Base-by-base conservation (phyloP, 495 filamentous ascomycete species). In the Penicillium bialowiezense region DNA sequence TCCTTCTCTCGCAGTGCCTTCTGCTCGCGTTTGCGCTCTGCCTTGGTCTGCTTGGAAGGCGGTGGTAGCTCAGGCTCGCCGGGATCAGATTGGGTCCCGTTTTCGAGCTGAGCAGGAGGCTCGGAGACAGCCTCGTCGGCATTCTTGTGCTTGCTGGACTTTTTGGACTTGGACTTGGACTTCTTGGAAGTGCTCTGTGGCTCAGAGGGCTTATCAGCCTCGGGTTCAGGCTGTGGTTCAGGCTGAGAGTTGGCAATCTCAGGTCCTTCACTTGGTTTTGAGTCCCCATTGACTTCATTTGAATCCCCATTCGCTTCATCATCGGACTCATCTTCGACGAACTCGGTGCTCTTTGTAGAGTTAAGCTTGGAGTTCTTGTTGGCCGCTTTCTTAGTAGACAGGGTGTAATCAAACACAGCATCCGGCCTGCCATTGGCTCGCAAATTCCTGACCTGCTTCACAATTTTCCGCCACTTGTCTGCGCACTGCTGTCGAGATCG, bases 391-490 rank as follows among this genome's bases (percentile, higher is more conserved):
- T 37, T 63, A 1, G 32, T 40, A 18, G 41, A 44, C 3, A 14
- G 35, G 4, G 28, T 39, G 13, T 47, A 47, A 35, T 69, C 60
- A 20, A 52, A 65, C 3, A 58, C 52, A 12, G 68, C 68, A 48
- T 67, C 48, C 1, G 58, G 56, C 7, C 67, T 35, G 1, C 54
- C 58, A 14, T 44, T 55, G 17, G 48, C 51, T n/a, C 64, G 67
- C 34, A 26, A 20, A 0, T 29, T 20, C 18, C 47, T 14, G 5
- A 69, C 54, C 10, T 50, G 59, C 13, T 23, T 42, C 26, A 57
- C 55, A 12, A 69, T 43, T 41, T 73, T 76, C 31, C 73, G 70
- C 69, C 69, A 76, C 48, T 72, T 75, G 46, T 76, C 72, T 6
- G 70, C 67, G 35, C 69, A 72, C 44, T 76, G 73, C 32, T 76